These are phyloP conservation scores for Phialophora macrospora DNA, from an alignment of 2,329 filamentous ascomycete species.

Conservation along the genomic window DNA sequence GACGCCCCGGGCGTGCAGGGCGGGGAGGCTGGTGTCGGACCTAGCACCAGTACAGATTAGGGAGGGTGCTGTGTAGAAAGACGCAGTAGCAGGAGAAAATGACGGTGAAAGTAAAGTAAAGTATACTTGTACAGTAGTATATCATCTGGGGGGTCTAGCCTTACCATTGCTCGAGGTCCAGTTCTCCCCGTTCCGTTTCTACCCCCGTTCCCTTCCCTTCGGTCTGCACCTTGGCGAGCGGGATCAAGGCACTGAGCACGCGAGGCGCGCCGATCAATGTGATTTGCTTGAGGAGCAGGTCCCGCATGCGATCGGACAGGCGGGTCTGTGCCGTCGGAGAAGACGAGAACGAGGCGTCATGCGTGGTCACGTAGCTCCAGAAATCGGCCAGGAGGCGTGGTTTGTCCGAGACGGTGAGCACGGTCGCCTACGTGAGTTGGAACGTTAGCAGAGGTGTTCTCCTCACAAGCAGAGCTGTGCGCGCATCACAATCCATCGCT, in stretches of 20 bases:
- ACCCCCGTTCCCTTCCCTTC: slow-evolving; percentile 32
- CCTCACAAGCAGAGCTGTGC: not conserved
- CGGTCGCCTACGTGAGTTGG: slow-evolving; percentile 36
- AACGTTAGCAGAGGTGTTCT: not conserved
- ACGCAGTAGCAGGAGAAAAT: too few species aligned
- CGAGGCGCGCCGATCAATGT: slow-evolving; percentile 44
- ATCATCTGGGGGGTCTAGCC: not conserved
- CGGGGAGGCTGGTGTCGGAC: slow-evolving; percentile 36
- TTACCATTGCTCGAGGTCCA: slow-evolving; percentile 30
- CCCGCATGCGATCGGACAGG: slow-evolving; percentile 38
- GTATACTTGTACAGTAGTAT: too few species aligned
- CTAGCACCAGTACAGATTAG: slow-evolving; percentile 20
- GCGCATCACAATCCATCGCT: too few species aligned
- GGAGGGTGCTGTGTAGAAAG: too few species aligned
- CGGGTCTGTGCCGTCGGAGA: slow-evolving; percentile 20
- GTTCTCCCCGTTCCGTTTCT: slow-evolving; percentile 18
- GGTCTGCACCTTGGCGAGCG: slow-evolving; percentile 41
- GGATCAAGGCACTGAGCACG: slow-evolving; percentile 42
- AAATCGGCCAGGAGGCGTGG: slow-evolving; percentile 40
- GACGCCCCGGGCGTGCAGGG: slow-evolving; percentile 41
- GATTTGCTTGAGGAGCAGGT: slow-evolving; percentile 44
- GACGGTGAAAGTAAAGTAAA: not conserved
- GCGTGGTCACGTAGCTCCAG: slow-evolving; percentile 40
- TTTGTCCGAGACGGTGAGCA: slow-evolving; percentile 40
- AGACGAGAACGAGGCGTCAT: slow-evolving; percentile 19